These are phyloP conservation scores for Alternaria angustiovoidea DNA, from an alignment of 2,329 filamentous ascomycete species.

Conservation along the genomic window DNA sequence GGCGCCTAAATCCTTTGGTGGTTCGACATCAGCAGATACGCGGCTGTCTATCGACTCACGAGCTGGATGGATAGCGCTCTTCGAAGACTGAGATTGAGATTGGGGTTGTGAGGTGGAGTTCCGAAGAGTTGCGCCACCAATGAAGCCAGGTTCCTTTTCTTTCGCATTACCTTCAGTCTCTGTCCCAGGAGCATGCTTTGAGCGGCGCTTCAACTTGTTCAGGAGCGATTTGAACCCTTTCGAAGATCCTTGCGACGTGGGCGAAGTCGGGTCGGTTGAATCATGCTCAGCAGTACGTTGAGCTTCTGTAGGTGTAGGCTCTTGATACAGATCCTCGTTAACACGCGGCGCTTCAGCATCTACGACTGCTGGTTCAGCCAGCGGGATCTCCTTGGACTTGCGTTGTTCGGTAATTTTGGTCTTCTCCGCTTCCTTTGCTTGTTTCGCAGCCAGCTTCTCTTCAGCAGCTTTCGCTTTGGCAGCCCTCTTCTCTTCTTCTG, in stretches of 20 bases:
- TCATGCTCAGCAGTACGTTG: constrained; percentile 17
- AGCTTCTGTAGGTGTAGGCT: constrained; percentile 19
- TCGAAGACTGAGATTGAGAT: constrained; percentile 21
- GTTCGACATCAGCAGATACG: constrained; percentile 12
- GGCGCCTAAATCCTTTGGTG: constrained; percentile 22
- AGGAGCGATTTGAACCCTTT: constrained; percentile 51
- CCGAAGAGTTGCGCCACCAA: constrained; percentile 55
- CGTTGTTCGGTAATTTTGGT: constrained; percentile 63
- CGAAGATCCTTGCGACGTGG: constrained; percentile 40
- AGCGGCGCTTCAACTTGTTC: constrained; percentile 51
- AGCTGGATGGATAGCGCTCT: constrained; percentile 5
- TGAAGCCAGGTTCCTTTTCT: constrained; percentile 49
- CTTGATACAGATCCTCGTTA: constrained; percentile 32
- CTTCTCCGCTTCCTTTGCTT: constrained; percentile 55
- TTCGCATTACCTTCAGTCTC: constrained; percentile 21
- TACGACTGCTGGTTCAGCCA: constrained; percentile 14
- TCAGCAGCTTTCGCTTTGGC: constrained; percentile 60
- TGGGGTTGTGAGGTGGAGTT: constrained; percentile 31
- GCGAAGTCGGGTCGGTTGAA: constrained; percentile 26
- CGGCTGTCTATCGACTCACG: constrained; percentile 16
- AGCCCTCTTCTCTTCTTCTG: constrained; percentile 64
- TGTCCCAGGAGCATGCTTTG: constrained; percentile 38
- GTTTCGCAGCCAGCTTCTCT: constrained; percentile 53
- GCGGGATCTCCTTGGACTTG: constrained; percentile 53
- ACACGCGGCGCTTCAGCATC: constrained; percentile 12